Evolutionary conservation across 805 yeast species (phyloP).

Genomic region (Candida germanica): DNA sequence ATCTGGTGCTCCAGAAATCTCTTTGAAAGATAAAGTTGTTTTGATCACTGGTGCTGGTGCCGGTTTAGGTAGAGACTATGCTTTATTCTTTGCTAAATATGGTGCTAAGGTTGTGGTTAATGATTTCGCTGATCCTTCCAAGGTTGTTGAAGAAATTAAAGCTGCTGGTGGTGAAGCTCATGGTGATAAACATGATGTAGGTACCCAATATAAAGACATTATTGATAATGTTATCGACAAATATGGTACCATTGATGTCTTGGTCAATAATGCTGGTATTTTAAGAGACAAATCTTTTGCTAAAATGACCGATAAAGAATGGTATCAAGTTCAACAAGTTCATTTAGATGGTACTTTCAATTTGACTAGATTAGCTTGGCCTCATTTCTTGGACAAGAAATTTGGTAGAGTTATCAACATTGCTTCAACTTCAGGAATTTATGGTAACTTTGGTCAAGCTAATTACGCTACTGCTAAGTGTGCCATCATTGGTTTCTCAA

Average conservation of each 20-base stretch:
- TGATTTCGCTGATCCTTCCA: slow-evolving; percentile 74
- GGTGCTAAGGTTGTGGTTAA: slow-evolving; percentile 96
- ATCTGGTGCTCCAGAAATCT: slow-evolving; percentile 42
- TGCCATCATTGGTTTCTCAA: slow-evolving; percentile 80
- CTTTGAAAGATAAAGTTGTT: slow-evolving; percentile 80
- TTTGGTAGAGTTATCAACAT: slow-evolving; percentile 84
- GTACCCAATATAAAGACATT: slow-evolving; percentile 67
- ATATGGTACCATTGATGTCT: slow-evolving; percentile 81
- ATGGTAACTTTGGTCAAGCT: slow-evolving; percentile 97
- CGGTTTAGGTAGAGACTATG: slow-evolving; percentile 91
- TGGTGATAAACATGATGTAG: slow-evolving; percentile 80
- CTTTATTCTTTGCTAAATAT: slow-evolving; percentile 76
- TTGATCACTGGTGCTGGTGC: slow-evolving; percentile 93
- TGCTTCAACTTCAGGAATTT: slow-evolving; percentile 93
- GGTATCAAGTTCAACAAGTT: slow-evolving; percentile 77
- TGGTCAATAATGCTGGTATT: slow-evolving; percentile 93
- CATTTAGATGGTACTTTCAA: slow-evolving; percentile 81
- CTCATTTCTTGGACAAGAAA: slow-evolving; percentile 72
- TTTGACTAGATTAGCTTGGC: slow-evolving; percentile 90
- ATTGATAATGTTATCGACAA: slow-evolving; percentile 70
- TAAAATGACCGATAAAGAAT: slow-evolving; percentile 79
- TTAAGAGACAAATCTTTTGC: slow-evolving; percentile 83
- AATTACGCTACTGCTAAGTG: slow-evolving; percentile 93
- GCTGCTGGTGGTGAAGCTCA: slow-evolving; percentile 77
- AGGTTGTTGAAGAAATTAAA: slow-evolving; percentile 72